Evolutionary conservation across 2,329 filamentous ascomycete genomes (phyloP), one percentile per base, ranked within the genome.

Genomic region (Fonsecaea erecta): DNA sequence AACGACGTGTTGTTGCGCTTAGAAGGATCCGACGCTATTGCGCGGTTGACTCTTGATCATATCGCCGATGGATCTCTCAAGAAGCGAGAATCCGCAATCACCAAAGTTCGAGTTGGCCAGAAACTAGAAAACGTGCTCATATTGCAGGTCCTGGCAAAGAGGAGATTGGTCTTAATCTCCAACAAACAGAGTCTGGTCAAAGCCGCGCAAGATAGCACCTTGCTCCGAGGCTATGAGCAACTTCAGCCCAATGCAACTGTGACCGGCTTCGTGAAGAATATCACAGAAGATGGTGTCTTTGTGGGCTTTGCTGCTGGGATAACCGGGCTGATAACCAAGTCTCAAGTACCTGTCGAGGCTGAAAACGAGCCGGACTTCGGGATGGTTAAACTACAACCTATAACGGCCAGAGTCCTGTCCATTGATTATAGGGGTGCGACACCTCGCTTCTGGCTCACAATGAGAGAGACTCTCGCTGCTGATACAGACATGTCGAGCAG

Each of bases 41-140:
- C 92, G 26, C 84, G 89, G 18, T 82, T 99, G 35, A 87, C 89
- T 18, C 80, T 91, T 57, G 87, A 88, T 35, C 95, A 99, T 65
- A 84, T 98, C 30, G 89, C 90, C 1, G 95, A 99, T 78, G 92
- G 92, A 58, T 93, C 92, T 1, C 79, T 84, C 28, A 88, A 90
- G 70, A 97, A 96, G 80, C 91, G 89, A 69, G 83, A 86, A 66
- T 89, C 90, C 21, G 86, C 90, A 0, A 81, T 95, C 73, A 93
- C 92, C 76, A 91, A 90, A 70, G 89, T 98, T 60, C 85, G 90
- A 60, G 90, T 96, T 55, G 94, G 93, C 1, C 92, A 97, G 78
- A 90, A 86, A 28, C 80, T 99, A 52, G 86, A 88, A 18, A 89
- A 95, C 59, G 81, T 99, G n/a, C 82, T 96, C 40, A 87, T 98